phyloP scores from a whole-genome alignment of 2,329 filamentous ascomycete genomes.

The Sclerotinia minor region DNA sequence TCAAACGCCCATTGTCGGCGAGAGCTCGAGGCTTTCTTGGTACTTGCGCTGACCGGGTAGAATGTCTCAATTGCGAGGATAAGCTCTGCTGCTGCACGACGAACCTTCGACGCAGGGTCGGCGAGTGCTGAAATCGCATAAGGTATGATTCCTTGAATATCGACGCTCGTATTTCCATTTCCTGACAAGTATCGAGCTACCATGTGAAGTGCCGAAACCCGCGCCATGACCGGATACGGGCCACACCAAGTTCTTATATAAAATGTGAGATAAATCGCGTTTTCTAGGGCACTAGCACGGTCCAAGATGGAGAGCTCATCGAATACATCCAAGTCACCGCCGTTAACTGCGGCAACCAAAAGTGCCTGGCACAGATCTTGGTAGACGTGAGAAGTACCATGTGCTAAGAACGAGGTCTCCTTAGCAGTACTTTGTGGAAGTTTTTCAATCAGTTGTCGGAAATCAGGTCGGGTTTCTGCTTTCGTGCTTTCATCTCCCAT shows the following conservation, averaged over 20 bases:
- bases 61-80: slow-evolving; percentile 56
- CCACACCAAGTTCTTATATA: slow-evolving; percentile 74
- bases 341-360: slow-evolving; percentile 52
- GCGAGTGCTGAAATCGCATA: slow-evolving; percentile 74
- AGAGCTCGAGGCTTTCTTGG: slow-evolving; percentile 45
- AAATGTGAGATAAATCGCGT: slow-evolving; percentile 72
- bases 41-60: slow-evolving; percentile 46
- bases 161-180: slow-evolving; percentile 51
- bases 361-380: slow-evolving; percentile 60
- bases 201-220: slow-evolving; percentile 67
- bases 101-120: slow-evolving; percentile 74
- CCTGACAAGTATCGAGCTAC: slow-evolving; percentile 58
- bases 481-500: slow-evolving; percentile 48
- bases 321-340: slow-evolving; percentile 42
- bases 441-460: slow-evolving; percentile 32
- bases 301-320: slow-evolving; percentile 57
- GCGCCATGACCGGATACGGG: slow-evolving; percentile 66
- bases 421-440: slow-evolving; percentile 42
- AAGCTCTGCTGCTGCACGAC: slow-evolving; percentile 71
- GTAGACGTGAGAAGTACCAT: slow-evolving; percentile 54
- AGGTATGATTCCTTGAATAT: slow-evolving; percentile 80
- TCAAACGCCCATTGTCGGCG: slow-evolving; percentile 58
- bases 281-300: slow-evolving; percentile 54
- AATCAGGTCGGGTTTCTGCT: slow-evolving; percentile 39
- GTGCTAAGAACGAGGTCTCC: slow-evolving; percentile 54